Conservation (phyloP, 2,329 filamentous ascomycete species). For the Aspergillaceae sp. region DNA sequence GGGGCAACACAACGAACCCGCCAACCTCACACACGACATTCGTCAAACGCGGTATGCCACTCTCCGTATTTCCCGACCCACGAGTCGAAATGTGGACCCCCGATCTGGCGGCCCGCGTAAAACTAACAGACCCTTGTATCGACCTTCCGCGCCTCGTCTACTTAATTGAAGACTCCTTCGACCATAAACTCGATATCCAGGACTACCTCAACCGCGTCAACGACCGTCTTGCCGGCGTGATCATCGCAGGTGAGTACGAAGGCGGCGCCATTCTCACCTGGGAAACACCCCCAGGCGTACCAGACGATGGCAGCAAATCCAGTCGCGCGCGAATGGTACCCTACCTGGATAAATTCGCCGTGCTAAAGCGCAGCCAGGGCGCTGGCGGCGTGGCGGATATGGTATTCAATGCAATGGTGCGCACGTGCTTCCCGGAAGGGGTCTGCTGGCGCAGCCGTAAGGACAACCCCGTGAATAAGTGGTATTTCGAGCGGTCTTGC, state of each 20-base stretch:
- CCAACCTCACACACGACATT: conserved; percentile 61
- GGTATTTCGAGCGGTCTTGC: conserved; percentile 89
- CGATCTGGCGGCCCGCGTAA: conserved; percentile 53
- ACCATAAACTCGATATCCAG: conserved; percentile 69
- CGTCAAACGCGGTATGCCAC: conserved; percentile 81
- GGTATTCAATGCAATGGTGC: conserved; percentile 92
- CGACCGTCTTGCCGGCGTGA: conserved; percentile 75
- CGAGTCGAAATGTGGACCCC: conserved; percentile 58
- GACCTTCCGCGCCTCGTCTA: conserved; percentile 74
- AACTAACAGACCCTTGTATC: conserved; percentile 69
- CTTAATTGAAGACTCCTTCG: conserved; percentile 90
- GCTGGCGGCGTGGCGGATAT: conserved; percentile 90
- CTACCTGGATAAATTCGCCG: conserved; percentile 96
- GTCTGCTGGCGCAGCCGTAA: conserved; percentile 88
- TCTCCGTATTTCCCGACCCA: conserved; percentile 73
- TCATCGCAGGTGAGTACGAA: conserved; percentile 94
- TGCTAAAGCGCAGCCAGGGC: conserved; percentile 78
- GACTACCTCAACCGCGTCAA: conserved; percentile 77
- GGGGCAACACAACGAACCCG: conserved; percentile 21
- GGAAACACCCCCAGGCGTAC: conserved; percentile 63
- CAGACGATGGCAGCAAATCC: conserved; percentile 46
- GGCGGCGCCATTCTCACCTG: conserved; percentile 91
- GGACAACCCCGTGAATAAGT: conserved; percentile 95
- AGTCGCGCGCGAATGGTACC: conserved; percentile 63
- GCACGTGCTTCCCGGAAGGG: conserved; percentile 75